Conservation (phyloP, 139 green algal genomes). For the Chlamydomonas sphaeroides region DNA sequence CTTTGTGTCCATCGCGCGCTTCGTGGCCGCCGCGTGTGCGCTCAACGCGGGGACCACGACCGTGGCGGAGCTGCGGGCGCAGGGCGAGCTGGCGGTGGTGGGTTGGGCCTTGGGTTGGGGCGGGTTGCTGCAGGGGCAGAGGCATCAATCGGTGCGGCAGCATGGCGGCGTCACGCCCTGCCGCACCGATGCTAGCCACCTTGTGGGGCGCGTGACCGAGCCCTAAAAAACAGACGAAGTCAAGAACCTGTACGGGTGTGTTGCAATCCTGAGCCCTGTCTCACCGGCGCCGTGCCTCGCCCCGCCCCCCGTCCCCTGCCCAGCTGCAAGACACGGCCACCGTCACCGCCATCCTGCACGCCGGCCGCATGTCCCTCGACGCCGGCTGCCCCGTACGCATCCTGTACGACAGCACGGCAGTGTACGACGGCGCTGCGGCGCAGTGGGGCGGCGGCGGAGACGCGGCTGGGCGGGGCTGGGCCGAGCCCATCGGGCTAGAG, state of each 20-base stretch:
- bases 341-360: conserved; percentile 68
- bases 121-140: background rate
- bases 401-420: too few relatives aligned
- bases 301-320: too few relatives aligned
- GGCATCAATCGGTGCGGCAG: background rate
- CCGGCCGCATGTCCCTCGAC: conserved; percentile 59
- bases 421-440: too few relatives aligned
- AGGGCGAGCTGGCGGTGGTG: conserved; percentile 54
- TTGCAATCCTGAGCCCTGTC: background rate
- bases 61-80: background rate
- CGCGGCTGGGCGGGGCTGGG: too few relatives aligned
- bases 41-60: background rate
- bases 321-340: conserved; percentile 30
- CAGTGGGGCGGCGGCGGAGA: too few relatives aligned
- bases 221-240: too few relatives aligned
- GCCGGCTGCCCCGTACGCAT: background rate
- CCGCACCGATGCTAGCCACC: background rate
- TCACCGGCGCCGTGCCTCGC: background rate
- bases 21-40: conserved; percentile 9
- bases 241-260: background rate
- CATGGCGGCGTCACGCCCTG: too few relatives aligned
- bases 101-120: too few relatives aligned
- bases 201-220: too few relatives aligned
- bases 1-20: conserved; percentile 61
- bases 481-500: too few relatives aligned